Base-by-base conservation (phyloP, 306 rosid genomes). In the Malus sieversii region DNA sequence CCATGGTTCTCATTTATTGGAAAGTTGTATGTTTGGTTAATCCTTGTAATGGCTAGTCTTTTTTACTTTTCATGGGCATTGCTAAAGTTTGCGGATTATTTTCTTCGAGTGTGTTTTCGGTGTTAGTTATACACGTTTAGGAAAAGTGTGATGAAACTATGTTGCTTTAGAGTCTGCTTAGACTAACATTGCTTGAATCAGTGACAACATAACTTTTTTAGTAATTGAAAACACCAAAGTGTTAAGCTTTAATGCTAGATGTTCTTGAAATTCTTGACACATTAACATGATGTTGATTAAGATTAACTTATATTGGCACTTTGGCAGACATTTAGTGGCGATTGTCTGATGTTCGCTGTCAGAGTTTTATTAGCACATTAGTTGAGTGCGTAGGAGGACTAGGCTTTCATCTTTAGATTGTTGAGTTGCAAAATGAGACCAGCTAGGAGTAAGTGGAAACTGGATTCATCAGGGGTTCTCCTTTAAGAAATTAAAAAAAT, bases 21-120 rank as follows among this genome's bases (percentile, higher is more conserved):
- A 23, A 27, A 78, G 7, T 67, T 81, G 66, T 51, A 23, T 58
- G 77, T 27, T 53, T 70, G 73, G 30, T 73, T 10, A 9, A 65
- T 52, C 45, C 32, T 71, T 30, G 18, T 63, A 57, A 66, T 40
- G 81, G 69, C 59, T 64, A 42, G 63, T 73, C 61, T 80, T 51
- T 48, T 51, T 51, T 5, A 51, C 20, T 70, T 45, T 67, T 81
- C 25, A 29, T 69, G 44, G 71, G 64, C 58, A 58, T 70, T 52
- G 61, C 20, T 30, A 48, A 16, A 32, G 45, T 64, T 64, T 32
- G 22, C 19, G 0, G 68, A 64, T 20, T 32, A 64, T 51, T 70
- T 70, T 60, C 1, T 29, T 30, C 18, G 14, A 30, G 16, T 33
- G n/a, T 51, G 74, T 70, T 46, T 69, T 18, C 3, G 10, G 73